These are phyloP conservation scores for Halocafeteria seosinensis DNA, from an alignment of 108 stramenopile species.

Conservation along the genomic window DNA sequence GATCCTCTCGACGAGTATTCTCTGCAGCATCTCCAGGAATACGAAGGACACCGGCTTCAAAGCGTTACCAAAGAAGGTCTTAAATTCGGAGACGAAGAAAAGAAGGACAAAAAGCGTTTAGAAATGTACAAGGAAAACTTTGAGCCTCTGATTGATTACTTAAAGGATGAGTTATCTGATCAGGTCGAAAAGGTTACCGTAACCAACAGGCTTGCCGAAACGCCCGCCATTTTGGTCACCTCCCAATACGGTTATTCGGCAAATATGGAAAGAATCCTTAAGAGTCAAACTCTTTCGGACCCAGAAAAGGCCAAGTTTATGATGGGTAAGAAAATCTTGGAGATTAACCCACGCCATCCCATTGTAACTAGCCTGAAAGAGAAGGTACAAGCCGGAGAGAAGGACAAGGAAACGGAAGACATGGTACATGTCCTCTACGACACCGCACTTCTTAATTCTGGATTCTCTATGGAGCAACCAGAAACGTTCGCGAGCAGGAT, in stretches of 20 bases:
- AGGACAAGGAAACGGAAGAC: constrained; percentile 54
- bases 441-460: constrained; percentile 76
- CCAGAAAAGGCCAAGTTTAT: constrained; percentile 29
- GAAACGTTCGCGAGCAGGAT: constrained; percentile 66
- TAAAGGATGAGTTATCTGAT: constrained; percentile 69
- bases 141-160: constrained; percentile 77
- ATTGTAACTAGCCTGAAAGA: constrained; percentile 72
- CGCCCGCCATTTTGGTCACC: constrained; percentile 77
- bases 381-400: constrained; percentile 26
- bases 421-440: constrained; percentile 85
- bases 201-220: constrained; percentile 62
- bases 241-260: constrained; percentile 79
- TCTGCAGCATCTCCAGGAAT: constrained; percentile 42
- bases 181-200: constrained; percentile 67
- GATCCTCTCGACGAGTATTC: constrained; percentile 93
- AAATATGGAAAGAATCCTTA: constrained; percentile 98
- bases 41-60: constrained; percentile 68
- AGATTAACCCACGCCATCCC: constrained; percentile 97
- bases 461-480: constrained; percentile 67
- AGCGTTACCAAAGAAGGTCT: constrained; percentile 80
- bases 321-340: constrained; percentile 65
- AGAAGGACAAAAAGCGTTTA: constrained; percentile 61
- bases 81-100: constrained; percentile 90
- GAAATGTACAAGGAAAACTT: constrained; percentile 82
- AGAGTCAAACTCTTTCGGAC: constrained; percentile 79